These are phyloP conservation scores for Backusella psychrophila DNA, from an alignment of 192 early-diverging fungal species.

Conservation along the genomic window DNA sequence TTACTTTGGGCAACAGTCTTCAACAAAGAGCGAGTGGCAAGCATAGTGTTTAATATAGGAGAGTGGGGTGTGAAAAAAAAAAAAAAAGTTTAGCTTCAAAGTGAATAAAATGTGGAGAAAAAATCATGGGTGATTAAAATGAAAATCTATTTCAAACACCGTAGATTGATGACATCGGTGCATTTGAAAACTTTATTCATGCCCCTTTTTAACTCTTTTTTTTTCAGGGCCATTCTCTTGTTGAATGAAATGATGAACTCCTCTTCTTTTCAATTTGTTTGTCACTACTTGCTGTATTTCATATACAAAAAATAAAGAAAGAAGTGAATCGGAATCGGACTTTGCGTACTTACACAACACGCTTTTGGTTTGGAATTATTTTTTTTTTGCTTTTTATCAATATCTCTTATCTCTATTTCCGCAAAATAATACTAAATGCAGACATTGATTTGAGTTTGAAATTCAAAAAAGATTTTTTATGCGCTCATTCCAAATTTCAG, in stretches of 20 bases:
- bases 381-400: neutral
- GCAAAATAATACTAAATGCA: neutral
- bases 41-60: neutral
- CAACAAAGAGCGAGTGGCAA: slow-evolving; percentile 14
- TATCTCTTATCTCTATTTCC: neutral
- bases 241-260: no score
- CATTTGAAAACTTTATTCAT: neutral
- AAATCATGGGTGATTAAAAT: neutral
- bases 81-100: neutral
- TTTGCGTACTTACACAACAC: neutral
- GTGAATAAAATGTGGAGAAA: slow-evolving; percentile 3
- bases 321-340: neutral
- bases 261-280: no score
- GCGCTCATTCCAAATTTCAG: no score
- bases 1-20: slow-evolving; percentile 17
- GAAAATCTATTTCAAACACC: neutral
- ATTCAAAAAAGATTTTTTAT: no score
- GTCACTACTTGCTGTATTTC: no score
- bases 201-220: neutral
- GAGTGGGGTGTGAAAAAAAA: neutral
- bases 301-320: neutral
- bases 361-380: neutral
- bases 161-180: neutral
- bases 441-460: neutral
- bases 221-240: neutral